Evolutionary conservation across 2,329 filamentous ascomycete species (phyloP).

Genomic region (Endoconidiophora laricicola): DNA sequence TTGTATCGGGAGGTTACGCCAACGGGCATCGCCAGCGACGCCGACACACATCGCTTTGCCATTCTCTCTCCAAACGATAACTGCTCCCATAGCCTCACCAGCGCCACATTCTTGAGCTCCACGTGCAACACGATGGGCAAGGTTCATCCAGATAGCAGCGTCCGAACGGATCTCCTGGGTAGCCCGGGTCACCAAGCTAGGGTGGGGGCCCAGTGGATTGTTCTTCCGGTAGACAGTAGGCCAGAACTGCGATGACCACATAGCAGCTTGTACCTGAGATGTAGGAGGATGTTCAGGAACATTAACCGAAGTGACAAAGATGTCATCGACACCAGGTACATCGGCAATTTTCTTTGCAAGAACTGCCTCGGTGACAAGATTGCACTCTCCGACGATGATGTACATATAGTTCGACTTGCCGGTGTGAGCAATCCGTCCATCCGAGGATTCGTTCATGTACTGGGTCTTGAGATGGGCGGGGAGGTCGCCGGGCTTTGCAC

Average conservation of each 20-base stretch:
- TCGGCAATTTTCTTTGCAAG: slow-evolving; percentile 19
- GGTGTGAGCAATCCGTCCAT: slow-evolving; percentile 39
- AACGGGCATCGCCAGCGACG: slow-evolving; percentile 61
- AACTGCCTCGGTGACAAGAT: slow-evolving; percentile 26
- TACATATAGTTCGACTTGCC: slow-evolving; percentile 45
- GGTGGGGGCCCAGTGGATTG: slow-evolving; percentile 73
- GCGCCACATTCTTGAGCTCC: slow-evolving; percentile 40
- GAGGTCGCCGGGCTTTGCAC: slow-evolving; percentile 54
- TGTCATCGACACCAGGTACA: slow-evolving; percentile 27
- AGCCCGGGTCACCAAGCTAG: slow-evolving; percentile 52
- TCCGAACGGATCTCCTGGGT: slow-evolving; percentile 51
- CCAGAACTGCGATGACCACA: slow-evolving; percentile 67
- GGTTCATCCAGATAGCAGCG: slow-evolving; percentile 47
- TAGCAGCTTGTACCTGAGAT: slow-evolving; percentile 54
- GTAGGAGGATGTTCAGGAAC: slow-evolving; percentile 61
- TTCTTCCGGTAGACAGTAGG: slow-evolving; percentile 74
- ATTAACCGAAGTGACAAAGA: slow-evolving; percentile 45
- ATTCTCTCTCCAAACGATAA: slow-evolving; percentile 50
- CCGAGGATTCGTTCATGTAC: slow-evolving; percentile 40
- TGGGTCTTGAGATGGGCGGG: slow-evolving; percentile 46
- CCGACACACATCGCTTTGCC: slow-evolving; percentile 44
- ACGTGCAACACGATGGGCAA: slow-evolving; percentile 47
- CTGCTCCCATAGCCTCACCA: slow-evolving; percentile 57
- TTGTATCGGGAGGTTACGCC: slow-evolving; percentile 35
- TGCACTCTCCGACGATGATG: slow-evolving; percentile 33